Evolutionary conservation across 2,329 filamentous ascomycete genomes (phyloP).

Genomic region (Alternaria dauci): DNA sequence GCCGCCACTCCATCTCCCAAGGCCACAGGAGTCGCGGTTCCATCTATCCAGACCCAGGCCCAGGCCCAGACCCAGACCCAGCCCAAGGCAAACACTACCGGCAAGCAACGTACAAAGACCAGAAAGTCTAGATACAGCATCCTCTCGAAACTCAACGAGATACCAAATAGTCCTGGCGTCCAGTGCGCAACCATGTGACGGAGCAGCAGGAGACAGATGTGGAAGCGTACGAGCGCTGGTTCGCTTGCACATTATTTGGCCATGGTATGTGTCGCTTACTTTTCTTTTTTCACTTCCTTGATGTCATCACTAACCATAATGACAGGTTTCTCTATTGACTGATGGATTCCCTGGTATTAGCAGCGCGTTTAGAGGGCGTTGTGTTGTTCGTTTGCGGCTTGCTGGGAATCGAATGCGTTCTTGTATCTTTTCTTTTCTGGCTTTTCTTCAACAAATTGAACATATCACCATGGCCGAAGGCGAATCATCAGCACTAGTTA

Average conservation of each 20-base stretch:
- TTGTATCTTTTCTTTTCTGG: not conserved
- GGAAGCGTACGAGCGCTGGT: not conserved
- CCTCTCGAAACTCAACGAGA: not conserved
- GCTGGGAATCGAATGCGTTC: not conserved
- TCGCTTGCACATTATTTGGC: not conserved
- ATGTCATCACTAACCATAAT: not conserved
- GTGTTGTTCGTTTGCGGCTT: not conserved
- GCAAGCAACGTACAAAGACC: not conserved
- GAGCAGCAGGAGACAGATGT: not conserved
- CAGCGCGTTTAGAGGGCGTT: not conserved
- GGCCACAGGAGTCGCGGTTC: not conserved
- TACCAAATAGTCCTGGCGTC: not conserved
- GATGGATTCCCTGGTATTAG: not conserved
- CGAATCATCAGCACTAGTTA: not conserved
- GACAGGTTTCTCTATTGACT: not conserved
- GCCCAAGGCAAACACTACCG: not conserved
- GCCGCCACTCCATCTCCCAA: not conserved
- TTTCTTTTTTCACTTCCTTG: not conserved
- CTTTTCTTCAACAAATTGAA: not conserved
- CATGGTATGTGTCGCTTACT: not conserved
- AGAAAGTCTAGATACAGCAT: not conserved
- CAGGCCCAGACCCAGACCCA: too few species aligned
- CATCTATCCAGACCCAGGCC: not conserved
- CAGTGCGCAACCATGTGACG: not conserved
- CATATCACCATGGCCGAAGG: not conserved